Base-by-base conservation (phyloP, 441 rosid genomes). In the Populus hybrid region DNA sequence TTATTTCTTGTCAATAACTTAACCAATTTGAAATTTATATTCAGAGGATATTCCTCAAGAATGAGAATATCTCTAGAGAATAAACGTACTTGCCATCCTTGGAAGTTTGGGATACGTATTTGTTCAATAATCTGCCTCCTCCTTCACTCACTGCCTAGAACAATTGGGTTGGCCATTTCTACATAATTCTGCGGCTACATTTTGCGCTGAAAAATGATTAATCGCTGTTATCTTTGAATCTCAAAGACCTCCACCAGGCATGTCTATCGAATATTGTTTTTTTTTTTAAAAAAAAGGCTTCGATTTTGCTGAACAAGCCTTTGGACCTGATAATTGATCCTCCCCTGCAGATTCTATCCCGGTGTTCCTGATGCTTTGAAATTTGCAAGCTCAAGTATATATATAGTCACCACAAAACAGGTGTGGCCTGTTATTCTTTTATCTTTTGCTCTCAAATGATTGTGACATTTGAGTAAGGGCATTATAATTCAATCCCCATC, bases 371-470 rank as follows among this genome's bases (percentile, higher is more conserved):
- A 95, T 66, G 97, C 99, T 65, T 76, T 95, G 65, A 92, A 87
- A 78, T 90, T 94, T 69, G 93, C 97, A 6, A 91, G 99, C 85
- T 95, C 95, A 20, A 90, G 74, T 68, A 74, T 95, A 70, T 92
- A 92, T 82, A 89, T 94, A 77, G 97, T 91, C 69, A 94, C 97
- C 73, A 94, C 98, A 0, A 95, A 95, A 81, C 97, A 95, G 97
- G 97, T 92, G 72, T 14, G 24, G 14, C 73, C 24, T n/a, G 30
- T 81, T 74, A 72, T n/a, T 67, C 28, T 26, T 74, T 67, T 18
- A 64, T 70, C 16, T 23, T 74, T 53, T 12, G 38, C 50, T 16
- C 65, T 28, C 75, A 35, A 65, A 80, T 40, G 16, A 3, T 23
- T 78, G 67, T 18, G 8, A 11, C 11, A 8, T 36, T 21, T 20